A percentile compares a stretch with the other conserved stretches of the same genome.
Conservation (phyloP, 176 grass and related monocot species). For the Oryza brachyantha region DNA sequence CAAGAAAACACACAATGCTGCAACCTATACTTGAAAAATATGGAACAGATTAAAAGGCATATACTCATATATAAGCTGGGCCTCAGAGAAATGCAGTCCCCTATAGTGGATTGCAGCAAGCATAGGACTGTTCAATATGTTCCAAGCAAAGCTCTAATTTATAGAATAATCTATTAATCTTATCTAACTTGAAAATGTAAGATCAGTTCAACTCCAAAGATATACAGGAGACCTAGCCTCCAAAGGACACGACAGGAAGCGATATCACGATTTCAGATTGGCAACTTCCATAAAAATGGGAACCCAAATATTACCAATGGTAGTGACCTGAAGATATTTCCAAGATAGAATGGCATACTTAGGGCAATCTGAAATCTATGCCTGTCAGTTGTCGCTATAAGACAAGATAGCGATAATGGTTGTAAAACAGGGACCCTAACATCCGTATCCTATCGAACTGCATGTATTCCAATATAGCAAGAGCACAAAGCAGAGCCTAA, state of each 20-base stretch:
- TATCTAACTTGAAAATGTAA: slow-evolving; percentile 8
- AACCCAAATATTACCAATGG: background rate
- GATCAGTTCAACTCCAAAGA: background rate
- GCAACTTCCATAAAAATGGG: background rate
- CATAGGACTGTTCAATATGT: background rate
- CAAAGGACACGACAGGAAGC: background rate
- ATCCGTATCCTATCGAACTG: background rate
- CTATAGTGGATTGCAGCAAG: background rate
- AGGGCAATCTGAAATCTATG: background rate
- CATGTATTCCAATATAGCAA: background rate
- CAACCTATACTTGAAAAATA: background rate
- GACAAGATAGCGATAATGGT: background rate
- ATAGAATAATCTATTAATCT: background rate
- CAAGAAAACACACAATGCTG: no score
- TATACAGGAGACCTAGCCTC: background rate
- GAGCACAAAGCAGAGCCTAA: background rate
- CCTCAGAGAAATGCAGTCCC: background rate
- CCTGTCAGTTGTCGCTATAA: background rate
- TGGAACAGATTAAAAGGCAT: background rate
- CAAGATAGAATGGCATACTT: background rate
- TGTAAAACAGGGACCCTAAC: background rate
- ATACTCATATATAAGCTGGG: background rate
- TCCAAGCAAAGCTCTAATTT: background rate
- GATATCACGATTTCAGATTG: background rate
- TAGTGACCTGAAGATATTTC: background rate